These are phyloP conservation scores for Colletotrichum tropicale DNA, from an alignment of 2,329 filamentous ascomycete species.

Conservation along the genomic window DNA sequence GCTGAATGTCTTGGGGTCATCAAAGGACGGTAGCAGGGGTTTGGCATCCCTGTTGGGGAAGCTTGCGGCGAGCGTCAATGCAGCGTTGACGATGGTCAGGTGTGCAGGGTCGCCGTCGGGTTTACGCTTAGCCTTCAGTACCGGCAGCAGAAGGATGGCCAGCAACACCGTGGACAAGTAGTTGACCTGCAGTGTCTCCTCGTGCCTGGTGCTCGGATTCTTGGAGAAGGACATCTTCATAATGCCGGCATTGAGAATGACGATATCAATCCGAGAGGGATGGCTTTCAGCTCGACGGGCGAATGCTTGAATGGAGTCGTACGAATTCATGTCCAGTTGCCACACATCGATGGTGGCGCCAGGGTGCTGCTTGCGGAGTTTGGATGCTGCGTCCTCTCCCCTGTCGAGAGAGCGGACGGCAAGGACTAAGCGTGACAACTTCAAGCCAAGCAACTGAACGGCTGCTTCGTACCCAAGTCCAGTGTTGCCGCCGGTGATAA, in stretches of 20 bases:
- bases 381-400: constrained; percentile 43
- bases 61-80: constrained; percentile 11
- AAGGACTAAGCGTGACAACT: constrained; percentile 48
- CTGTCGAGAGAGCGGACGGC: constrained; percentile 47
- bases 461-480: constrained; percentile 53
- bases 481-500: constrained; percentile 54
- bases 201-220: constrained; percentile 37
- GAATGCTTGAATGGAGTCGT: constrained; percentile 49
- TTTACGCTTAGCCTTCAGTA: constrained; percentile 29
- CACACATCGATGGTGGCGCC: constrained; percentile 49
- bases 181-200: constrained; percentile 44
- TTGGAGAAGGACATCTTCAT: constrained; percentile 24
- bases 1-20: constrained; percentile 29
- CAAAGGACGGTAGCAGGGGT: constrained; percentile 29
- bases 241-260: constrained; percentile 50
- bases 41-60: neutral
- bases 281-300: constrained; percentile 36
- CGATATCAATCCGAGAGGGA: constrained; percentile 45
- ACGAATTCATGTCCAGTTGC: constrained; percentile 52
- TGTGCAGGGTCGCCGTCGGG: neutral
- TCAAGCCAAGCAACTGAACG: constrained; percentile 41
- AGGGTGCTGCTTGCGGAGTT: constrained; percentile 32
- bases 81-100: constrained; percentile 34
- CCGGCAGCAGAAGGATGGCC: constrained; percentile 34
- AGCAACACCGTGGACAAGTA: constrained; percentile 40